These are phyloP conservation scores for Phlebiopsis gigantea DNA, from an alignment of 768 basidiomycete species.

Conservation along the genomic window DNA sequence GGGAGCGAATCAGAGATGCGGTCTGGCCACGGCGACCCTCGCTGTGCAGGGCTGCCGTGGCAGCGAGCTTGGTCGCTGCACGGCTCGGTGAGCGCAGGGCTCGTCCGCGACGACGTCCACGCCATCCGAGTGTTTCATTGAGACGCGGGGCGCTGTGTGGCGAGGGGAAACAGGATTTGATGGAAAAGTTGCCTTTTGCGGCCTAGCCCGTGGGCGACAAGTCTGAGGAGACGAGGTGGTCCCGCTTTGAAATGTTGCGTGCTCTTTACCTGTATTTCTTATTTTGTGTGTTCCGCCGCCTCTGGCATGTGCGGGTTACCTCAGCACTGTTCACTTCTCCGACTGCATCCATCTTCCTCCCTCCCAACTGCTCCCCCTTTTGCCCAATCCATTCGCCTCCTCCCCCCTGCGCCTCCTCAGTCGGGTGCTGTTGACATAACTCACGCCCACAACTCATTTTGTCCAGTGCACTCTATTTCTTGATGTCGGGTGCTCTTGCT, in stretches of 20 bases:
- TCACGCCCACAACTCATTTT: neutral
- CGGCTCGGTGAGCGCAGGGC: neutral
- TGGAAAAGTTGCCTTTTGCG: neutral
- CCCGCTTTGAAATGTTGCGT: neutral
- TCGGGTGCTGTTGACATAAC: conserved; percentile 15
- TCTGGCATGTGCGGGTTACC: neutral
- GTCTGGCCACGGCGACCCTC: neutral
- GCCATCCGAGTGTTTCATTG: neutral
- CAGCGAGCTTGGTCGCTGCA: neutral
- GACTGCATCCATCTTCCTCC: neutral
- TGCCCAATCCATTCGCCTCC: neutral
- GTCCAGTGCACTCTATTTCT: conserved; percentile 2
- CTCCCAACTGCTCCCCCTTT: neutral
- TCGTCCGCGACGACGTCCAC: neutral
- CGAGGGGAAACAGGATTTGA: no score
- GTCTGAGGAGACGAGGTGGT: neutral
- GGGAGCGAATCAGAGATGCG: neutral
- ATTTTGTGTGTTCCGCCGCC: neutral
- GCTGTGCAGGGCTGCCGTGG: no score
- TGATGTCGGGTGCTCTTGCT: conserved; percentile 14
- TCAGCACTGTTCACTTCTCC: neutral
- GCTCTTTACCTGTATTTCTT: neutral
- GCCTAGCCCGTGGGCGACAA: neutral
- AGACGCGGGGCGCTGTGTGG: neutral
- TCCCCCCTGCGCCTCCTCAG: neutral